Base-by-base conservation (phyloP, 352 stramenopile genomes). In the Phytopythium delawarense region DNA sequence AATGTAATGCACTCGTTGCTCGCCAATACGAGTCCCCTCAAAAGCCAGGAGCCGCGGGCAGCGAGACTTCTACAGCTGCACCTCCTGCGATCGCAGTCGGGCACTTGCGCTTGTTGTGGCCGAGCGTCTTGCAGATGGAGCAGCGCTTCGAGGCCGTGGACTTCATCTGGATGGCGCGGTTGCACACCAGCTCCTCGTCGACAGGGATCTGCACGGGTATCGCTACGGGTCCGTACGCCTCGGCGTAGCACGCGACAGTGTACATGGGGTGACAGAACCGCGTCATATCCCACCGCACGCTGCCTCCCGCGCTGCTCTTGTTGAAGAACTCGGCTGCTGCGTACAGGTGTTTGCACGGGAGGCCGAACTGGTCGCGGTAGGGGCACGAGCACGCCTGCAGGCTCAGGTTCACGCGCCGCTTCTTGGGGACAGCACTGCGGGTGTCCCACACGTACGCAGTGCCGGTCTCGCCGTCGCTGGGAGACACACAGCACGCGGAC, bases 61-160 rank as follows among this genome's bases (percentile, higher is more conserved):
- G 46, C 46, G 5, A 12, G 5, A 25, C 7, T 7, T 52, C 23
- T 18, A 23, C 21, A 20, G 23, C 21, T 16, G 67, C 59, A 4
- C 61, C 58, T 15, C 35, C 35, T 15, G 35, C 35, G 35, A 70
- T 48, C 13, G 65, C 58, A 4, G 62, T 72, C 20, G 51, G 30
- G 56, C 74, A 81, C 46, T 75, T 73, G 28, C 71, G 63, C 51
- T 75, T 75, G 63, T 81, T 81, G 61, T 81, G 74, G 8, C 71
- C 69, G 23, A 76, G 57, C 23, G 57, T 75, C 60, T 82, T 78
- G 62, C 74, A 82, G 3, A 79, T 56, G 2, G 69, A 82, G 45
- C 74, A 82, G 9, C 72, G 62, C 35, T 80, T 82, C 1, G 51
- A 62, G 2, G 56, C 66, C 32, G 64, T 57, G 18, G 64, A 52